phyloP scores from a whole-genome alignment of 768 basidiomycete species.

The Rhizopogon rudus region DNA sequence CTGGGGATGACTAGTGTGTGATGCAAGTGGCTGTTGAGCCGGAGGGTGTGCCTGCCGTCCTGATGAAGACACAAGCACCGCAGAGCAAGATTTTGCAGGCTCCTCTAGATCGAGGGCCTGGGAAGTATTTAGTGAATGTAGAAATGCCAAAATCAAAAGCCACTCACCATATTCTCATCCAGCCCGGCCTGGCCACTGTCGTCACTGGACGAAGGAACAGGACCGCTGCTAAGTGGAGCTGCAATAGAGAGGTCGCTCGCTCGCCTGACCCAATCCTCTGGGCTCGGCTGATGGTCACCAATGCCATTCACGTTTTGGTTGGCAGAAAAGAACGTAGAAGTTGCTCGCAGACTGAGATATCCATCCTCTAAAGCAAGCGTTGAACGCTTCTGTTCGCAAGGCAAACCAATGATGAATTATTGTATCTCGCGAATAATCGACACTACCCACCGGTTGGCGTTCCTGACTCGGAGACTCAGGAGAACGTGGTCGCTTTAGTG shows the following conservation, averaged over 20 bases:
- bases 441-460: constrained; percentile 47
- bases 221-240: constrained; percentile 31
- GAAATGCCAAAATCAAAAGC: constrained; percentile 2
- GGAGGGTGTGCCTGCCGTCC: constrained; percentile 13
- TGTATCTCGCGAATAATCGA: background rate
- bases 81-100: background rate
- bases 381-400: constrained; percentile 49
- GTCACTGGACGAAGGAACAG: constrained; percentile 1
- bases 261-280: constrained; percentile 76
- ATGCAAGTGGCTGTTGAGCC: constrained; percentile 20
- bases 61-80: constrained; percentile 2
- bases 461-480: constrained; percentile 46
- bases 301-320: constrained; percentile 8
- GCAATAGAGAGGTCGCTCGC: constrained; percentile 64
- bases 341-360: constrained; percentile 26
- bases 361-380: constrained; percentile 35
- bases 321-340: constrained; percentile 10
- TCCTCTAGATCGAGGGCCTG: constrained; percentile 1
- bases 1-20: constrained; percentile 3
- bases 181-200: constrained; percentile 9
- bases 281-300: constrained; percentile 30
- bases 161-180: constrained; percentile 46
- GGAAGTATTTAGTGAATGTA: background rate
- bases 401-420: background rate
- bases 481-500: constrained; percentile 56